phyloP scores from a whole-genome alignment of 139 green algal species.

The Coccomyxa sp. region DNA sequence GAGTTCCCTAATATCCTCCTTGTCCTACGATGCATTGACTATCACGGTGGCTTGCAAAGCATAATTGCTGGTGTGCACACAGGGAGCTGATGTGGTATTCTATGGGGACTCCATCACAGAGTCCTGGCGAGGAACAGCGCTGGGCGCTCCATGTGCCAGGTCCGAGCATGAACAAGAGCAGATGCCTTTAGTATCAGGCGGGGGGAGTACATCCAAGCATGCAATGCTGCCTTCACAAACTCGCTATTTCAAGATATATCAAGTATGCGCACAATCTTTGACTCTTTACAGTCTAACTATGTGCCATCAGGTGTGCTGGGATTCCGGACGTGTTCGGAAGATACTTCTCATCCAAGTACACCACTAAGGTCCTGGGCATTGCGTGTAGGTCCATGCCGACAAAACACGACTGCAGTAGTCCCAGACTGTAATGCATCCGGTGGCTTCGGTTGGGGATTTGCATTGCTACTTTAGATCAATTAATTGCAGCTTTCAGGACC shows the following conservation, averaged over 20 bases:
- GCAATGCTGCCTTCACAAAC: too few relatives aligned
- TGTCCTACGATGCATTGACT: too few relatives aligned
- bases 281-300: too few relatives aligned
- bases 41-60: too few relatives aligned
- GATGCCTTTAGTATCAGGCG: too few relatives aligned
- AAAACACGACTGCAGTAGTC: background rate
- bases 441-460: background rate
- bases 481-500: background rate
- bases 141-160: background rate
- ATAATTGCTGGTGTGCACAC: background rate
- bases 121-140: slow-evolving; percentile 23
- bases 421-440: background rate
- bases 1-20: too few relatives aligned
- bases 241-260: too few relatives aligned
- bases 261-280: too few relatives aligned
- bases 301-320: slow-evolving; percentile 1
- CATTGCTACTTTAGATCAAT: background rate
- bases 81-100: slow-evolving; percentile 12
- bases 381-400: background rate
- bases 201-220: too few relatives aligned
- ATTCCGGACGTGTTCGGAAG: background rate
- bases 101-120: slow-evolving; percentile 40
- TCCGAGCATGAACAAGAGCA: too few relatives aligned
- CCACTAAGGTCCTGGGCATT: slow-evolving; percentile 13
- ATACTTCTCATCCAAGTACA: slow-evolving; percentile 16